phyloP scores from a whole-genome alignment of 2,329 filamentous ascomycete species.

The Diaporthe sp. region DNA sequence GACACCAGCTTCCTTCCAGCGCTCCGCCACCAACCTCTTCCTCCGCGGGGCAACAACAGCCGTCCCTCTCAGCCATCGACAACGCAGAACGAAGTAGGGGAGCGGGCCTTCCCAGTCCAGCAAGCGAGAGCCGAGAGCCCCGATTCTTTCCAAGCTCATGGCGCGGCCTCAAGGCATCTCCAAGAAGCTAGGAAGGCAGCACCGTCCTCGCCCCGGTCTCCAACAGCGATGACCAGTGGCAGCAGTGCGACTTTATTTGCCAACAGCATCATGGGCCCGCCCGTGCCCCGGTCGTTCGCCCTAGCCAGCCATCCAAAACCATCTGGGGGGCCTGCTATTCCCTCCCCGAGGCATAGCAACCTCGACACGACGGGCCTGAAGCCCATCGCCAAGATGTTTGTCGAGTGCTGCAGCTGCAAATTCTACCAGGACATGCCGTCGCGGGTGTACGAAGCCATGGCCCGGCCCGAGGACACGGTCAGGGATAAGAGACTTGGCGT shows the following conservation, averaged over 20 bases:
- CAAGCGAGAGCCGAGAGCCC: slow-evolving; percentile 36
- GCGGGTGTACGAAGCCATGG: slow-evolving; percentile 73
- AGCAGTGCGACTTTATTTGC: slow-evolving; percentile 27
- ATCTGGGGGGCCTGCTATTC: slow-evolving; percentile 20
- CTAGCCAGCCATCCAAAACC: slow-evolving; percentile 4
- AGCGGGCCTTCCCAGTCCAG: not conserved
- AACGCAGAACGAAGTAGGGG: slow-evolving; percentile 9
- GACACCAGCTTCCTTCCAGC: slow-evolving; percentile 22
- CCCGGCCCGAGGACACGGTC: slow-evolving; percentile 65
- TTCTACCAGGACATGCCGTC: slow-evolving; percentile 75
- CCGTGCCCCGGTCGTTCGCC: slow-evolving; percentile 27
- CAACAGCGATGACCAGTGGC: slow-evolving; percentile 32
- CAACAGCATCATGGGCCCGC: slow-evolving; percentile 29
- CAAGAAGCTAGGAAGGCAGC: slow-evolving; percentile 49
- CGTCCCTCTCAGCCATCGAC: slow-evolving; percentile 16
- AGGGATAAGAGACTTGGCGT: slow-evolving; percentile 63
- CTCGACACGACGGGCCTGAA: slow-evolving; percentile 40
- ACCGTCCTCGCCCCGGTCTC: slow-evolving; percentile 39
- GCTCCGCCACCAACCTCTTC: not conserved
- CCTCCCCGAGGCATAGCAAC: slow-evolving; percentile 28
- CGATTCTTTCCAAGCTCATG: slow-evolving; percentile 39
- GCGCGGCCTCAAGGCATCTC: slow-evolving; percentile 46
- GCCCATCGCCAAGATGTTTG: slow-evolving; percentile 70
- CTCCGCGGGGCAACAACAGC: not conserved
- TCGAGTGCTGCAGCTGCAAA: slow-evolving; percentile 72